Conservation (phyloP, 179 eudicot genomes). For the Heliamphora pulchella region DNA sequence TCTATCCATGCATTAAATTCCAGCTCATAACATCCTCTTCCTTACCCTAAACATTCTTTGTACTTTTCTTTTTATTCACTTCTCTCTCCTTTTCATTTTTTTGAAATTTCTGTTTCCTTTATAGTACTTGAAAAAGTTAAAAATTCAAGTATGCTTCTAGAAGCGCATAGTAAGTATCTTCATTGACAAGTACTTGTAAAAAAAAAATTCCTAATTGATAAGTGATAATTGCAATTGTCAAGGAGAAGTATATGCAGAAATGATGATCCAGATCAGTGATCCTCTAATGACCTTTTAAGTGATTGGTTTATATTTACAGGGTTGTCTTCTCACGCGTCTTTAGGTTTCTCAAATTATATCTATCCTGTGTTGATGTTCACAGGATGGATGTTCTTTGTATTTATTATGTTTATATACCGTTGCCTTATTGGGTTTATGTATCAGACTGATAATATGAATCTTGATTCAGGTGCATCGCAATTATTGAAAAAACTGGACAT, state of each 20-base stretch:
- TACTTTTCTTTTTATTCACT: no score
- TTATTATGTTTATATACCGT: not conserved
- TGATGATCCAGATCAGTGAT: not conserved
- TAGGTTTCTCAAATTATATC: not conserved
- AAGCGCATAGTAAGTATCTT: not conserved
- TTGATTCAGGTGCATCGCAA: constrained; percentile 50
- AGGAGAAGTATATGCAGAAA: not conserved
- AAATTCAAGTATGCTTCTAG: not conserved
- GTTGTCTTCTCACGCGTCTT: not conserved
- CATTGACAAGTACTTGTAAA: no score
- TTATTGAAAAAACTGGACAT: constrained; percentile 50
- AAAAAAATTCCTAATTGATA: not conserved
- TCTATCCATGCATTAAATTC: not conserved
- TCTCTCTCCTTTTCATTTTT: not conserved
- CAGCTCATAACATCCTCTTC: constrained; percentile 4
- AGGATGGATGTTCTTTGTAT: not conserved
- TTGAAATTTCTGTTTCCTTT: not conserved
- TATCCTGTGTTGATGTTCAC: not conserved
- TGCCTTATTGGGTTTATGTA: not conserved
- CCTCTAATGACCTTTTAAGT: not conserved
- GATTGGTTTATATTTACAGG: not conserved
- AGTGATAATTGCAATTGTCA: not conserved
- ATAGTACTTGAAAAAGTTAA: not conserved
- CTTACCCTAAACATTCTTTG: not conserved
- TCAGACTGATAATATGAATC: not conserved